phyloP scores from a whole-genome alignment of 129 eudicot genomes.

The Pulicaria dysenterica region DNA sequence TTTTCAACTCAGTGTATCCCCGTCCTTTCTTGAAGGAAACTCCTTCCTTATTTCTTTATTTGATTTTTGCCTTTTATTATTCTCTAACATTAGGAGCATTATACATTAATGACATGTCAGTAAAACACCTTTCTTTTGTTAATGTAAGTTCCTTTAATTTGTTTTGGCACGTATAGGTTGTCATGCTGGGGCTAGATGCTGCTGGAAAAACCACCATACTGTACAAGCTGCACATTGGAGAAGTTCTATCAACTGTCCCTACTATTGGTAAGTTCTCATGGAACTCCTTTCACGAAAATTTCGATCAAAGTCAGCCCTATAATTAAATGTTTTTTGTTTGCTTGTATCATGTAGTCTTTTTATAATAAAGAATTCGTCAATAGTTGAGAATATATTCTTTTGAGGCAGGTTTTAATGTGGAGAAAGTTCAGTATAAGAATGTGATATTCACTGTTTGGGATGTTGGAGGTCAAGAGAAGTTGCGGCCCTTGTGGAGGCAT shows the following conservation, averaged over 20 bases:
- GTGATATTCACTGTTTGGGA: conserved; percentile 98
- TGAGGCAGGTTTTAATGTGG: conserved; percentile 93
- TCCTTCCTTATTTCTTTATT: not conserved
- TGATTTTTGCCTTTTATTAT: not conserved
- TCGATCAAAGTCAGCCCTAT: not conserved
- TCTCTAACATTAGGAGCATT: not conserved
- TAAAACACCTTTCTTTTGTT: not conserved
- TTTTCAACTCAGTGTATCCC: too few relatives aligned
- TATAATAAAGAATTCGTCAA: conserved; percentile 5
- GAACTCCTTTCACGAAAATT: not conserved
- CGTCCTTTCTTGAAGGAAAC: not conserved
- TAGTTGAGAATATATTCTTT: conserved; percentile 17
- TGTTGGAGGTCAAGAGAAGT: conserved; percentile 97
- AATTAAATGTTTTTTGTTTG: not conserved
- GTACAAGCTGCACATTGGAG: conserved; percentile 96
- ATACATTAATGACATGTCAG: not conserved
- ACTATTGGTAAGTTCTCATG: conserved; percentile 65
- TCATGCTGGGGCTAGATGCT: conserved; percentile 97
- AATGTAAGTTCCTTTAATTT: conserved; percentile 22
- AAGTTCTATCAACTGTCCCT: conserved; percentile 95
- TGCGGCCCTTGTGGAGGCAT: conserved; percentile 98
- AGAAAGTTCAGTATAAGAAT: conserved; percentile 97
- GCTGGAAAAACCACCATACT: conserved; percentile 95
- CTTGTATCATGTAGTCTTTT: not conserved
- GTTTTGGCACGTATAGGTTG: conserved; percentile 58